Base-by-base conservation (phyloP, 345 rosid species). In the Eutrema japonicum region DNA sequence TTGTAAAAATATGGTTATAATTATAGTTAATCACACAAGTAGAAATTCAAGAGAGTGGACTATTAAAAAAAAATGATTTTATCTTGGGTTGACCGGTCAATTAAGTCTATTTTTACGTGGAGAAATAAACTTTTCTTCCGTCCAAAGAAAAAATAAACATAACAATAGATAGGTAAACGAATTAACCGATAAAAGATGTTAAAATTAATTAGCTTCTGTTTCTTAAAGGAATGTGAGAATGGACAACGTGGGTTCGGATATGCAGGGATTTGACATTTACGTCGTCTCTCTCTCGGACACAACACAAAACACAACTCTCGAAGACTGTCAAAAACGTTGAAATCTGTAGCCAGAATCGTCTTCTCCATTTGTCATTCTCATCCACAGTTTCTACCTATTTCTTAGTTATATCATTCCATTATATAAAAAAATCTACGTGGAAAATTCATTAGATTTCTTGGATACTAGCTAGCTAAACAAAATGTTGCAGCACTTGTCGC, bases 341-440 rank as follows among this genome's bases (percentile, higher is more conserved):
- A 87, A 87, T 82, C 81, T 84, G 92, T 64, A 89, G 86, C 96
- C 78, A 71, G 90, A 79, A 81, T 87, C 90, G 96, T 85, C 92
- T 83, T 85, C 92, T 89, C 92, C 92, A 79, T 87, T 87, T 87
- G 92, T 87, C 92, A 84, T 86, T 84, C 89, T 82, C 83, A 78
- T 78, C 81, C 80, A 83, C 88, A 85, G 87, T 77, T 60, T 46
- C 52, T 37, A 41, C 33, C 43, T 68, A 51, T 68, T 61, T 69
- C 16, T 70, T 53, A 22, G 26, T 22, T 22, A 73, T 30, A 49
- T 36, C 43, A 29, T 50, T 47, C 22, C 37, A 13, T 22, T 49
- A 38, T 36, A 33, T 13, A 16, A 45, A 16, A 45, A 12, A 46
- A 10, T 60, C 3, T 52, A 46, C 67, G 50, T 68, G 69, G 64